Evolutionary conservation across 1,139 yeast genomes (phyloP).

Genomic region (Sugiyamaella xylanicola): DNA sequence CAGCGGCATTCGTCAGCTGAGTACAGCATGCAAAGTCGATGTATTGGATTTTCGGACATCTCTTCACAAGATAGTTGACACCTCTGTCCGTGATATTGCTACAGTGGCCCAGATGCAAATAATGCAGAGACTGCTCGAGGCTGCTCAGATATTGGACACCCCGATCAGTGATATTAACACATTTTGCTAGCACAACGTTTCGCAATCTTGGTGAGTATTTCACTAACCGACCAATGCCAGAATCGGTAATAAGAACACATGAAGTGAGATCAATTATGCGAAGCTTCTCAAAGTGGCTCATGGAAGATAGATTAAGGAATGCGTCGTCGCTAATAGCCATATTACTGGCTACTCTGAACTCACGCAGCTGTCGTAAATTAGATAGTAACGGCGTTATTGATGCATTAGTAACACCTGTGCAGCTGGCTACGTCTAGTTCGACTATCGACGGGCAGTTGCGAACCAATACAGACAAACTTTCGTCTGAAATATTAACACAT

Average conservation of each 20-base stretch:
- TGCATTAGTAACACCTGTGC: slow-evolving; percentile 70
- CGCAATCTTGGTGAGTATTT: slow-evolving; percentile 79
- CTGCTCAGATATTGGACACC: slow-evolving; percentile 71
- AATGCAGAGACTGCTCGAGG: slow-evolving; percentile 81
- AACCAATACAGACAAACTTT: slow-evolving; percentile 64
- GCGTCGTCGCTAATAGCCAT: slow-evolving; percentile 68
- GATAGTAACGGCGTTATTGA: slow-evolving; percentile 64
- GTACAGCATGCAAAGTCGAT: slow-evolving; percentile 95
- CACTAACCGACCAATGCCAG: slow-evolving; percentile 71
- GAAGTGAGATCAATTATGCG: slow-evolving; percentile 85
- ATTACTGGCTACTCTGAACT: slow-evolving; percentile 78
- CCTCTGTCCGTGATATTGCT: slow-evolving; percentile 87
- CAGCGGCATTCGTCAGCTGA: slow-evolving; percentile 82
- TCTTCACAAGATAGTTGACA: slow-evolving; percentile 70
- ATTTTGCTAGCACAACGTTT: slow-evolving; percentile 86
- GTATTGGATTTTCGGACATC: slow-evolving; percentile 84
- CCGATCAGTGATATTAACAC: slow-evolving; percentile 83
- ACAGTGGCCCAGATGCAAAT: slow-evolving; percentile 94
- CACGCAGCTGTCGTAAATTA: slow-evolving; percentile 71
- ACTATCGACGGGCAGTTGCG: slow-evolving; percentile 74
- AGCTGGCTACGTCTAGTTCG: slow-evolving; percentile 86
- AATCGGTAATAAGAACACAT: slow-evolving; percentile 80
- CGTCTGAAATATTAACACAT: slow-evolving; percentile 67
- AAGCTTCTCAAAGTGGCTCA: slow-evolving; percentile 51
- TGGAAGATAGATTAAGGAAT: slow-evolving; percentile 33